phyloP scores from a whole-genome alignment of 2,329 filamentous ascomycete species.

The Colletotrichum tofieldiae region DNA sequence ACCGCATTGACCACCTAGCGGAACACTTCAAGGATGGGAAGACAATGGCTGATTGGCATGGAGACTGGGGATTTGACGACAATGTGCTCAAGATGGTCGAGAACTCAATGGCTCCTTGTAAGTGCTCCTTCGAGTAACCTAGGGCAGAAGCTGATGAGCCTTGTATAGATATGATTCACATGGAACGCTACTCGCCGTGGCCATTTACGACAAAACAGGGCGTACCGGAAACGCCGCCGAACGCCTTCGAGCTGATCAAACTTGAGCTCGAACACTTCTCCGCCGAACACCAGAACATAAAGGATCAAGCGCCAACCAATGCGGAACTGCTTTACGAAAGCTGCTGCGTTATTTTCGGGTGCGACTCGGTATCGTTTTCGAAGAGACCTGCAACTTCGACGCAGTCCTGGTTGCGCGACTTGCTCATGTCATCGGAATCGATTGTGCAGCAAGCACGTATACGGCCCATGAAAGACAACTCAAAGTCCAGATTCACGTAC shows the following conservation, averaged over 20 bases:
- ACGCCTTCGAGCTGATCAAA: constrained; percentile 39
- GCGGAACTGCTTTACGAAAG: constrained; percentile 38
- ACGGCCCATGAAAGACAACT: constrained; percentile 24
- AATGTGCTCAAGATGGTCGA: constrained; percentile 55
- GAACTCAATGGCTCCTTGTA: constrained; percentile 57
- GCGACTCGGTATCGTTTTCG: constrained; percentile 16
- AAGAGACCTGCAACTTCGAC: constrained; percentile 41
- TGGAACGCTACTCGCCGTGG: constrained; percentile 53
- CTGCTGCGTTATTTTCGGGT: constrained; percentile 46
- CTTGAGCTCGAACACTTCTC: constrained; percentile 35
- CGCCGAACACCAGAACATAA: constrained; percentile 16
- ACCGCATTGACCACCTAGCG: constrained; percentile 56
- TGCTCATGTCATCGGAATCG: constrained; percentile 41
- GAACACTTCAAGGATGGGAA: constrained; percentile 57
- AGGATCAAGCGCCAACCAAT: constrained; percentile 8
- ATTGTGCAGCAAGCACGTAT: constrained; percentile 44
- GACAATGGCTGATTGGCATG: constrained; percentile 58
- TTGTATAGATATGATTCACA: constrained; percentile 54
- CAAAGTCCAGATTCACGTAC: constrained; percentile 32
- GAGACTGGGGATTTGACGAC: constrained; percentile 57
- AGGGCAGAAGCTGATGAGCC: background rate
- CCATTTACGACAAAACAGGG: constrained; percentile 49
- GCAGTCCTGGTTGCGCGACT: constrained; percentile 49
- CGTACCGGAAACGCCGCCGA: constrained; percentile 40
- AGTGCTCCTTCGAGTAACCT: background rate